Percentiles rank a stretch among this genome's conserved stretches.
phyloP scores from a whole-genome alignment of 805 yeast species.

The Hanseniaspora vineae region DNA sequence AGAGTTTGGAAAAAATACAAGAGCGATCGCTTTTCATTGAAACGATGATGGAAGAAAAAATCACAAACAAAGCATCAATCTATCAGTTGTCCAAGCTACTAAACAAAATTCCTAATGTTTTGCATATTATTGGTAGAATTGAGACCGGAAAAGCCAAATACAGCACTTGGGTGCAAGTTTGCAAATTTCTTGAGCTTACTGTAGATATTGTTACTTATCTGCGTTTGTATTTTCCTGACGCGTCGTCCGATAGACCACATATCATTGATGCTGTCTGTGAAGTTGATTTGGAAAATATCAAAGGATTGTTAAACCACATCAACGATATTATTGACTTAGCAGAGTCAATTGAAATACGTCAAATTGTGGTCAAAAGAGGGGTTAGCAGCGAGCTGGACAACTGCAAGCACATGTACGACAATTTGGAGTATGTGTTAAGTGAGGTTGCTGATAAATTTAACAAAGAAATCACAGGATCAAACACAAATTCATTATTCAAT shows the following conservation, averaged over 20 bases:
- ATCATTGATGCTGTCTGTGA: not conserved
- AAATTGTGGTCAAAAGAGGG: slow-evolving; percentile 20
- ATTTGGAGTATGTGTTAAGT: slow-evolving; percentile 23
- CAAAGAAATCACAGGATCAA: slow-evolving; percentile 1
- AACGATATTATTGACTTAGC: slow-evolving; percentile 26
- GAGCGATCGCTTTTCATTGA: slow-evolving; percentile 15
- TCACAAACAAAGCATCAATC: slow-evolving; percentile 10
- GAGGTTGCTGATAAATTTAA: slow-evolving; percentile 11
- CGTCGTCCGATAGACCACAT: too few relatives aligned
- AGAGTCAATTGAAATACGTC: slow-evolving; percentile 18
- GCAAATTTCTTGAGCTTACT: slow-evolving; percentile 13
- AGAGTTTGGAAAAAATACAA: slow-evolving; percentile 16
- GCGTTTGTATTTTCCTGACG: not conserved
- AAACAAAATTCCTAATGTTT: slow-evolving; percentile 22
- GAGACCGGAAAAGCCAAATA: slow-evolving; percentile 17
- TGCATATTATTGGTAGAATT: slow-evolving; percentile 11
- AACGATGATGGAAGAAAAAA: not conserved
- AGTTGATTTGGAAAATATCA: slow-evolving; percentile 6
- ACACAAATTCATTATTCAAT: slow-evolving; percentile 14
- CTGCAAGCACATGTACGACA: slow-evolving; percentile 14
- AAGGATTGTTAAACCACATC: slow-evolving; percentile 9
- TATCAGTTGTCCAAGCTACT: slow-evolving; percentile 12
- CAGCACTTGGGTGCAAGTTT: slow-evolving; percentile 21
- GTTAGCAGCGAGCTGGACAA: slow-evolving; percentile 20
- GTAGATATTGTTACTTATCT: slow-evolving; percentile 10